Percentiles rank a stretch among this genome's conserved stretches.
Conservation (phyloP, 371 early-diverging fungal genomes). For the Zopfochytrium polystomum region DNA sequence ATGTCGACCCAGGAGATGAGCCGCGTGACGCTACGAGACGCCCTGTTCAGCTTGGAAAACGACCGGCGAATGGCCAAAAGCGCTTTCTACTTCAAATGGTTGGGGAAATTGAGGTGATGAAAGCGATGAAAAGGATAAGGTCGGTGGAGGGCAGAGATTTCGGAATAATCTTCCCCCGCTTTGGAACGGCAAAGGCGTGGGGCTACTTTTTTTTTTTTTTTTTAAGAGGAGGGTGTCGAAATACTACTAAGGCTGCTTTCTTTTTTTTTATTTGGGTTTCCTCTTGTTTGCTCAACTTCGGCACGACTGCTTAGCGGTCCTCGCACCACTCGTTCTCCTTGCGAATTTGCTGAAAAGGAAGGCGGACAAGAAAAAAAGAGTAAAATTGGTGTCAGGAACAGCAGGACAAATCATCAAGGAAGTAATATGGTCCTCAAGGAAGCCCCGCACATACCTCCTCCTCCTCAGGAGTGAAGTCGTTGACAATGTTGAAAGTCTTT, state of each 20-base stretch:
- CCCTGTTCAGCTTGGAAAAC: slow-evolving; percentile 33
- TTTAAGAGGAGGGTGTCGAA: too few relatives aligned
- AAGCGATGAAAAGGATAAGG: too few relatives aligned
- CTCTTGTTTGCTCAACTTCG: too few relatives aligned
- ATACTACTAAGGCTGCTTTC: too few relatives aligned
- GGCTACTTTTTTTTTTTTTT: too few relatives aligned
- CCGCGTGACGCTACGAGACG: slow-evolving; percentile 38
- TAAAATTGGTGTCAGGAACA: background rate
- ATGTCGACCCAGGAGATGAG: slow-evolving; percentile 35
- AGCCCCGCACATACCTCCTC: slow-evolving; percentile 44
- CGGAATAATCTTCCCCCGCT: too few relatives aligned
- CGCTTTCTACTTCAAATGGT: slow-evolving; percentile 34
- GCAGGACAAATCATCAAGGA: background rate
- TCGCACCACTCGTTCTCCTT: slow-evolving; percentile 90
- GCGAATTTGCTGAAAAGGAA: slow-evolving; percentile 47
- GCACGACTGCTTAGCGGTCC: slow-evolving; percentile 72
- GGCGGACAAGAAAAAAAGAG: background rate
- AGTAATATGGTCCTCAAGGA: background rate
- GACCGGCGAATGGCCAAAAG: slow-evolving; percentile 31
- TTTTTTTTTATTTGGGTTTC: too few relatives aligned
- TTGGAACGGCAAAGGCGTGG: too few relatives aligned
- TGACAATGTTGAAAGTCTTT: slow-evolving; percentile 85
- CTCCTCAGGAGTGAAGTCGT: slow-evolving; percentile 96
- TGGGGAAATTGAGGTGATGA: slow-evolving; percentile 15
- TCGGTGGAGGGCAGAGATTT: too few relatives aligned